Base-by-base conservation (phyloP, 2,329 filamentous ascomycete genomes). In the Capronia coronata region DNA sequence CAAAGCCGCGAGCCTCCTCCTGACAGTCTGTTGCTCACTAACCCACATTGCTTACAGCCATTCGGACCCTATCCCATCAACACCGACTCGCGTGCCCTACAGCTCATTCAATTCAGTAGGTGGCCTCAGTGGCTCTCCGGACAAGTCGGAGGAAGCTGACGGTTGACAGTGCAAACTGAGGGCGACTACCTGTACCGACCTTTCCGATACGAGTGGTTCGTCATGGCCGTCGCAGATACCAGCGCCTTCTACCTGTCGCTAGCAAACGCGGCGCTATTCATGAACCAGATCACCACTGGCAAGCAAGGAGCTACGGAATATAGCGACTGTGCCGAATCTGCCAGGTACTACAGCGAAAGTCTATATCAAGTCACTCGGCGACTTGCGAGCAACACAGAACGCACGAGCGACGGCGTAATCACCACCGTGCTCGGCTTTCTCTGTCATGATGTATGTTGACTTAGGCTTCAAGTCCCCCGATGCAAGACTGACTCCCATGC, bases 231-330 rank as follows among this genome's bases (percentile, higher is more conserved):
- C 34, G 47, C 42, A 0, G 61, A 63, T 47, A 14, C 21, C 25
- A 61, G 54, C 35, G 61, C 61, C n/a, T 57, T 61, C 27, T 54
- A 53, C 10, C 43, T 62, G 22, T 56, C 55, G 19, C 42, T 62
- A 45, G 61, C 61, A 41, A 62, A 62, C 41, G 61, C 61, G 4
- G 51, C 61, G 21, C 57, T 62, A 53, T 62, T 62, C 46, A 51
- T 61, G 13, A 55, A 61, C 32, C 56, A 61, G 39, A 50, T 43
- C 9, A 50, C 45, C 7, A 39, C 54, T 22, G 49, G 49, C n/a
- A 43, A n/a, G 23, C 23, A 27, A 27, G 23, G 46, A 16, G 49
- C 40, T 2, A 57, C 56, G 25, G 52, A 53, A 21, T 59, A 62
- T 16, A 56, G 60, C 29, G 54, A 46, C 11, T 61, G 56, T 44